phyloP scores from a whole-genome alignment of 2,329 filamentous ascomycete species.

The Aspergillus fijiensis region DNA sequence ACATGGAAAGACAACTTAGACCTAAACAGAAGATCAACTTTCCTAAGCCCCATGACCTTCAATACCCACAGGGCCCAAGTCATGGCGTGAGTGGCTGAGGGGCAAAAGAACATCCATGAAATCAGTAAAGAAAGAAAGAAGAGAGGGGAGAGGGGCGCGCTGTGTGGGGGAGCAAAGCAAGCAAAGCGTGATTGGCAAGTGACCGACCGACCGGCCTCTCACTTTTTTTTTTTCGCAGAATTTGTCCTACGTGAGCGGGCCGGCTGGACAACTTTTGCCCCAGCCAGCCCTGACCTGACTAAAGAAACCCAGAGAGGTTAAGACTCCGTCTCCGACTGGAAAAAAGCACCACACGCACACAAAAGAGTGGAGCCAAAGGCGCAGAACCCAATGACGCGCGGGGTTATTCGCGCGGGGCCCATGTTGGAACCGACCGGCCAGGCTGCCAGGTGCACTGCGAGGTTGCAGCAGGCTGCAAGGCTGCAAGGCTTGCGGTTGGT shows the following conservation, averaged over 20 bases:
- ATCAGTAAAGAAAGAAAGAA: not conserved
- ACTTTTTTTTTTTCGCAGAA: not conserved
- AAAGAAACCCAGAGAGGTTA: not conserved
- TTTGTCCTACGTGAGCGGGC: not conserved
- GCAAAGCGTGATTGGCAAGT: not conserved
- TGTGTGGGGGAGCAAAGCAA: too few species aligned
- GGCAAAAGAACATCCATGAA: not conserved
- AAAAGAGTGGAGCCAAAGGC: not conserved
- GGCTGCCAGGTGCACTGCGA: not conserved
- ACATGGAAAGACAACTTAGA: not conserved
- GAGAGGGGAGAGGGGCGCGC: not conserved
- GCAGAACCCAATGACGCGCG: slow-evolving; percentile 4
- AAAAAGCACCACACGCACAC: too few species aligned
- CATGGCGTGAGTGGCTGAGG: slow-evolving; percentile 8
- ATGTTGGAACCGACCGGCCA: not conserved
- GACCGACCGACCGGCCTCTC: not conserved
- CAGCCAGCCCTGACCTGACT: too few species aligned
- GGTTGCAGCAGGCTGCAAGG: too few species aligned
- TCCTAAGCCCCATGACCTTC: slow-evolving; percentile 3
- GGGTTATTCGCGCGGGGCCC: not conserved
- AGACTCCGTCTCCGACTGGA: not conserved
- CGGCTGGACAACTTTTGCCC: not conserved
- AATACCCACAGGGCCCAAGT: not conserved
- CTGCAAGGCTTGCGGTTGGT: too few species aligned
- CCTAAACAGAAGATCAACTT: not conserved